A percentile compares a stretch with the other conserved stretches of the same genome.
These are phyloP conservation scores for Nicotiana noctiflora DNA, from an alignment of 257 asterid species.

Conservation along the genomic window DNA sequence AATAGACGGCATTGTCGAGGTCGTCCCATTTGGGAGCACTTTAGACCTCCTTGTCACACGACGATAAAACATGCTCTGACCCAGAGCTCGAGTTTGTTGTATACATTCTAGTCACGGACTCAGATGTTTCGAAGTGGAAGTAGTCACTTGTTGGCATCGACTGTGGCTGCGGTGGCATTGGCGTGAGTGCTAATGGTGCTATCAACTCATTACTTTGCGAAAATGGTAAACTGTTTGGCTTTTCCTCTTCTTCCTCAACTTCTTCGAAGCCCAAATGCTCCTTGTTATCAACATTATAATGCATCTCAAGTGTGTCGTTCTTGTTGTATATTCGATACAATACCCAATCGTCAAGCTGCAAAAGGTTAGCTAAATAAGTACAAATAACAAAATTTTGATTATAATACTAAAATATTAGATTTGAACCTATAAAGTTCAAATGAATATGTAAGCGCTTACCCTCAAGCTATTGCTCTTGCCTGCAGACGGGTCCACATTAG, in stretches of 20 bases:
- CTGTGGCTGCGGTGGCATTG: conserved; percentile 13
- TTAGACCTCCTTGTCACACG: conserved; percentile 45
- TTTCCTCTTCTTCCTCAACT: conserved; percentile 28
- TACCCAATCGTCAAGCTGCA: conserved; percentile 65
- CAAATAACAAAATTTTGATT: too few species aligned
- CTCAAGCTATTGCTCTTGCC: conserved; percentile 43
- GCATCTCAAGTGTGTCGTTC: conserved; percentile 49
- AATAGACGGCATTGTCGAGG: conserved; percentile 31
- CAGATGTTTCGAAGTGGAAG: conserved; percentile 30
- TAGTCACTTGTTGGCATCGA: conserved; percentile 14
- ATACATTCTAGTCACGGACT: conserved; percentile 32
- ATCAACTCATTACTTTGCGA: not conserved
- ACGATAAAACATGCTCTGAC: conserved; percentile 43
- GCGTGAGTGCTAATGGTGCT: conserved; percentile 11
- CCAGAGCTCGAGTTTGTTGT: conserved; percentile 46
- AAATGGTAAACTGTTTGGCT: conserved; percentile 22
- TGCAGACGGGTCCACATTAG: conserved; percentile 63
- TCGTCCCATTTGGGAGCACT: conserved; percentile 43
- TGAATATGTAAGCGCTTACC: not conserved
- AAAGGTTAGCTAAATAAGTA: too few species aligned
- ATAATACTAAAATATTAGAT: too few species aligned
- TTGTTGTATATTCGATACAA: conserved; percentile 70
- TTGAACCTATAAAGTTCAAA: not conserved
- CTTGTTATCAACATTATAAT: conserved; percentile 21
- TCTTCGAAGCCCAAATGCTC: conserved; percentile 19